phyloP scores from a whole-genome alignment of 805 yeast genomes.

The Candida sphagnicola region DNA sequence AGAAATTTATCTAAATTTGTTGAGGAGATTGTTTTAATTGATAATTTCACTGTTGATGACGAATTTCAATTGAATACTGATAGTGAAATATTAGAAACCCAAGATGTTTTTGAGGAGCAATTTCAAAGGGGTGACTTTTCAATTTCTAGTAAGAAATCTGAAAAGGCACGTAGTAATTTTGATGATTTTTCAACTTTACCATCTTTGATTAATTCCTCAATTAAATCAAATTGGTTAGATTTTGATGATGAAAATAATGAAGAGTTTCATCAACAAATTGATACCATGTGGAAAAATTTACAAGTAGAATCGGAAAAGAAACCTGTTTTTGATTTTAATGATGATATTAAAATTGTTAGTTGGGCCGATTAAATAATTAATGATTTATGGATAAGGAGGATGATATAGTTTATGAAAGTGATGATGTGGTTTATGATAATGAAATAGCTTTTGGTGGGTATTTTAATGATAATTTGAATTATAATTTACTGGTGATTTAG shows the following conservation, averaged over 20 bases:
- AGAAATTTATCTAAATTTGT: constrained; percentile 36
- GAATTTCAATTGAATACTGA: constrained; percentile 25
- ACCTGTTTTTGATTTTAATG: constrained; percentile 2
- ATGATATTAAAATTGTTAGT: constrained; percentile 3
- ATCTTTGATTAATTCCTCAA: constrained; percentile 29
- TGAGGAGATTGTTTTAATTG: constrained; percentile 17
- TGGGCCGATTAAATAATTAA: constrained; percentile 1
- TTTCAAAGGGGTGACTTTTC: constrained; percentile 4
- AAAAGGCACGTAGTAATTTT: neutral
- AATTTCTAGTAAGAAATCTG: neutral
- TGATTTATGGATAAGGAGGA: neutral
- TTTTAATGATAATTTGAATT: neutral
- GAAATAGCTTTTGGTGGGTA: neutral
- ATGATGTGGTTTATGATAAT: neutral
- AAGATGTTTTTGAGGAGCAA: constrained; percentile 1
- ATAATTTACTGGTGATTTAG: neutral
- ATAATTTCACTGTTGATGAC: constrained; percentile 40
- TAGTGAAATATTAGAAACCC: constrained; percentile 11
- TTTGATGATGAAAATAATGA: constrained; percentile 21
- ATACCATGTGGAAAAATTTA: constrained; percentile 1
- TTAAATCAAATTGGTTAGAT: constrained; percentile 30
- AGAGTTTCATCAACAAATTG: constrained; percentile 4
- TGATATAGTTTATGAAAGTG: neutral
- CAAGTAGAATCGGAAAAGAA: neutral
- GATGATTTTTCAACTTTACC: constrained; percentile 16